A percentile compares a stretch with the other conserved stretches of the same genome.
Conservation (phyloP, 495 filamentous ascomycete species). For the Lasiosphaeria hispida region DNA sequence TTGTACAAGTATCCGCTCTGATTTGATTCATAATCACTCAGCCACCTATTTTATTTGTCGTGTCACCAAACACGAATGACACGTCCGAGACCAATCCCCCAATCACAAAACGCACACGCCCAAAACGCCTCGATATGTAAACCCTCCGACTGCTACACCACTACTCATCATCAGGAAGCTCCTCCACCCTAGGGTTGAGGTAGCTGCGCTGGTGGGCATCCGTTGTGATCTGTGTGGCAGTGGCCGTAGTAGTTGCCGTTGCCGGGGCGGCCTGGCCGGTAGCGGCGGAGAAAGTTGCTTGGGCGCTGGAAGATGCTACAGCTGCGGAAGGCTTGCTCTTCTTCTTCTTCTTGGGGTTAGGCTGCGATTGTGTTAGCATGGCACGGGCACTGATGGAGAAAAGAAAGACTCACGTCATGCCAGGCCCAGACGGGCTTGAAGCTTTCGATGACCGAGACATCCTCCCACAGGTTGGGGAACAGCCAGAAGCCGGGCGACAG, state of each 20-base stretch:
- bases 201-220: slow-evolving; percentile 44
- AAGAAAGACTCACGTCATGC: slow-evolving; percentile 73
- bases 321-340: slow-evolving; percentile 50
- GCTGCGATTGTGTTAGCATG: slow-evolving; percentile 10
- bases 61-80: no score
- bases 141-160: neutral
- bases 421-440: slow-evolving; percentile 97
- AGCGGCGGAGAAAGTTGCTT: slow-evolving; percentile 41
- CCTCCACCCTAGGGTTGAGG: slow-evolving; percentile 62
- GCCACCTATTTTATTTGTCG: no score
- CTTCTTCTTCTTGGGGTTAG: slow-evolving; percentile 58
- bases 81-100: no score
- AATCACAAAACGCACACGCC: slow-evolving; percentile 1
- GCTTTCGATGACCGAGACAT: slow-evolving; percentile 96
- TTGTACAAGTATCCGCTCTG: no score
- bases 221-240: slow-evolving; percentile 48
- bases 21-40: no score
- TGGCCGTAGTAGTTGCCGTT: slow-evolving; percentile 58
- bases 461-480: slow-evolving; percentile 97
- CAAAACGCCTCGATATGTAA: neutral
- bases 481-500: slow-evolving; percentile 90
- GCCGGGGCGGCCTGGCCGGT: slow-evolving; percentile 55
- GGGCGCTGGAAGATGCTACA: slow-evolving; percentile 35
- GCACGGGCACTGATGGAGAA: neutral
- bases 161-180: slow-evolving; percentile 59